Conservation (phyloP, 192 early-diverging fungal genomes). For the Coemansia sp. region DNA sequence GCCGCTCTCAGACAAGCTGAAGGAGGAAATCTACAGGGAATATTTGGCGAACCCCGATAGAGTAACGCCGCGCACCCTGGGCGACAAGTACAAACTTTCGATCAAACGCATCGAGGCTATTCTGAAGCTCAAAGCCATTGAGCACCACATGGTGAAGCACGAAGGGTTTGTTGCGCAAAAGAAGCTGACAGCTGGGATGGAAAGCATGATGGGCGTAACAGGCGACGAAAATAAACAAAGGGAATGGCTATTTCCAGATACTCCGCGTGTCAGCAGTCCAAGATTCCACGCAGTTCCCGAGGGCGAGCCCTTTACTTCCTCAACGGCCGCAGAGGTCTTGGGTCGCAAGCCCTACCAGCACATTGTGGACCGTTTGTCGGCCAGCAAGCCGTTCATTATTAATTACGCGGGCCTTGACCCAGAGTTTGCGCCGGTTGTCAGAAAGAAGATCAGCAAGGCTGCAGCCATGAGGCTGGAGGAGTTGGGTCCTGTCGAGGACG, state of each 20-base stretch:
- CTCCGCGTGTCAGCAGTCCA: conserved; percentile 68
- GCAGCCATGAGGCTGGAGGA: conserved; percentile 23
- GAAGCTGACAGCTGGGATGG: conserved; percentile 81
- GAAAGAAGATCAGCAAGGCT: conserved; percentile 21
- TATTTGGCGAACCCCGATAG: conserved; percentile 63
- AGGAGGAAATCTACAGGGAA: conserved; percentile 72
- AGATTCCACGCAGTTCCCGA: conserved; percentile 84
- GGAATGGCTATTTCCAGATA: conserved; percentile 63
- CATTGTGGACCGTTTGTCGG: conserved; percentile 45
- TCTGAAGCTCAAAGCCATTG: conserved; percentile 80
- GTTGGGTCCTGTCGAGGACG: conserved; percentile 29
- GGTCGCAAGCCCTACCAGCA: conserved; percentile 65
- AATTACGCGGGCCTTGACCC: conserved; percentile 48
- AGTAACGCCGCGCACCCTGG: conserved; percentile 73
- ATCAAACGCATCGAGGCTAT: conserved; percentile 90
- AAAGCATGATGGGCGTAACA: conserved; percentile 71
- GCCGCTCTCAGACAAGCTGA: conserved; percentile 69
- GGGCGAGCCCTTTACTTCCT: conserved; percentile 67
- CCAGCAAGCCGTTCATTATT: conserved; percentile 50
- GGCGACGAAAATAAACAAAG: conserved; percentile 17
- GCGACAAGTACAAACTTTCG: conserved; percentile 69
- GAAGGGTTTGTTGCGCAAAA: conserved; percentile 61
- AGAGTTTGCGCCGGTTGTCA: conserved; percentile 36
- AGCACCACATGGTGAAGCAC: conserved; percentile 70
- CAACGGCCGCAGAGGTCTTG: conserved; percentile 81